A percentile compares a stretch with the other conserved stretches of the same genome.
Conservation (phyloP, 2,329 filamentous ascomycete genomes). For the Corynespora cassiicola region DNA sequence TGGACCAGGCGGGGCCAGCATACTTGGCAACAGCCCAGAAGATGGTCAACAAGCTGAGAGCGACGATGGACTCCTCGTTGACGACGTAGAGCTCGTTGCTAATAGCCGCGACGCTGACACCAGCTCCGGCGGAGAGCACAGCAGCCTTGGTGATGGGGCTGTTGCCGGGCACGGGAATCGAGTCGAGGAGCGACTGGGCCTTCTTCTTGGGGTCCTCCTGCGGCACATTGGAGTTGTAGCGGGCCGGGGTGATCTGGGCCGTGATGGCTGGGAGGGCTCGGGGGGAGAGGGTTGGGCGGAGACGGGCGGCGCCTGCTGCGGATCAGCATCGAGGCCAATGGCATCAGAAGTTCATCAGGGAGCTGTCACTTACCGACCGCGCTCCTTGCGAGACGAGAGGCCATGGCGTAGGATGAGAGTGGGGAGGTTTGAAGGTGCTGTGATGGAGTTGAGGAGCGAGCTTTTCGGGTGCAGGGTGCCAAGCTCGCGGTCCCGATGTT, state of each 20-base stretch:
- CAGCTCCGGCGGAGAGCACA: constrained; percentile 91
- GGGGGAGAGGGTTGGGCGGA: constrained; percentile 77
- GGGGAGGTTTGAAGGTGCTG: constrained; percentile 43
- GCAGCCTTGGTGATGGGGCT: constrained; percentile 94
- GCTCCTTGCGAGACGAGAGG: constrained; percentile 95
- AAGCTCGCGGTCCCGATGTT: constrained; percentile 33
- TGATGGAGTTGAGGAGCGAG: constrained; percentile 28
- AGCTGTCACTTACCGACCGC: constrained; percentile 78
- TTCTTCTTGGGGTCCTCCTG: constrained; percentile 93
- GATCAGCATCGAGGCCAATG: constrained; percentile 50
- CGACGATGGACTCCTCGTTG: constrained; percentile 97
- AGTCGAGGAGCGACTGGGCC: constrained; percentile 92
- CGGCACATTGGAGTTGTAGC: constrained; percentile 78
- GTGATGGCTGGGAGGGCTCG: constrained; percentile 77
- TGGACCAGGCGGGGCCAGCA: constrained; percentile 87
- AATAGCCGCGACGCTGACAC: constrained; percentile 90
- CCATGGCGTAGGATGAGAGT: constrained; percentile 74
- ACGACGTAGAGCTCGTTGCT: constrained; percentile 99
- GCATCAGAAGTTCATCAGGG: constrained; percentile 32
- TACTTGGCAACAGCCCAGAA: constrained; percentile 94
- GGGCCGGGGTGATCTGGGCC: constrained; percentile 70
- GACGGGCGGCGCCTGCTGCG: constrained; percentile 80
- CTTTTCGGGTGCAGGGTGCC: constrained; percentile 20
- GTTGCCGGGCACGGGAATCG: constrained; percentile 91
- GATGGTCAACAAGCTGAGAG: constrained; percentile 89